A percentile compares a stretch with the other conserved stretches of the same genome.
Conservation (phyloP, 352 stramenopile genomes). For the Pythium pyrilobum region DNA sequence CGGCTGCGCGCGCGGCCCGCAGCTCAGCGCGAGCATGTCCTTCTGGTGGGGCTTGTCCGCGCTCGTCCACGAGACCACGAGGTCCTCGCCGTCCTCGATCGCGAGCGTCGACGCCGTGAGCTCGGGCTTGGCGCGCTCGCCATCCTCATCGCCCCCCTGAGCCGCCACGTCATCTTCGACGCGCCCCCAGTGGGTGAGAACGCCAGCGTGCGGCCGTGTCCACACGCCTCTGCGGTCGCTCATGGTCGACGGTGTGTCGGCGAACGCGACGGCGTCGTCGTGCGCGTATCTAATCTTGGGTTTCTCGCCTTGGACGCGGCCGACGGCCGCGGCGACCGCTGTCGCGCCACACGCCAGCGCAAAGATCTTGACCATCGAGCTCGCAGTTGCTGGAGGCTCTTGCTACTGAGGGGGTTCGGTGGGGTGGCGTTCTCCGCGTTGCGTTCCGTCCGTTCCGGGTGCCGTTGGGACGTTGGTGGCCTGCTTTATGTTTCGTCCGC, state of each 20-base stretch:
- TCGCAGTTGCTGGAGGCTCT: too few species aligned
- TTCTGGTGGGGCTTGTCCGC: constrained; percentile 38
- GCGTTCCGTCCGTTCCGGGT: too few species aligned
- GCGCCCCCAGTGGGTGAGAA: constrained; percentile 11
- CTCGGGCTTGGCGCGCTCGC: neutral
- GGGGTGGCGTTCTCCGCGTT: too few species aligned
- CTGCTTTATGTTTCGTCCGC: neutral
- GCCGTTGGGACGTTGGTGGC: too few species aligned
- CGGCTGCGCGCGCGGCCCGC: constrained; percentile 40
- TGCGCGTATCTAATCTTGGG: constrained; percentile 13
- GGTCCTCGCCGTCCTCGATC: constrained; percentile 60
- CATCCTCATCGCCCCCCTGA: neutral
- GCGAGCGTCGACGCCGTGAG: constrained; percentile 39
- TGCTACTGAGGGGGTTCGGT: too few species aligned
- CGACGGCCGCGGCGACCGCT: neutral
- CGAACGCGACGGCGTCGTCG: constrained; percentile 17
- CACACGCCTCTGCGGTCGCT: neutral
- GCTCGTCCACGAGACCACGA: constrained; percentile 63
- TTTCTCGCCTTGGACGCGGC: constrained; percentile 1
- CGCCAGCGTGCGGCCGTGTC: neutral
- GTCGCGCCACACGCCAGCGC: neutral
- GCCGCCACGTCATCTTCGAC: neutral
- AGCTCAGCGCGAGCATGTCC: constrained; percentile 71
- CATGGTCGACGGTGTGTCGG: neutral
- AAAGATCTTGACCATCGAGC: too few species aligned